phyloP scores from a whole-genome alignment of 2,329 filamentous ascomycete species.

The Ascochyta clinopodiicola region DNA sequence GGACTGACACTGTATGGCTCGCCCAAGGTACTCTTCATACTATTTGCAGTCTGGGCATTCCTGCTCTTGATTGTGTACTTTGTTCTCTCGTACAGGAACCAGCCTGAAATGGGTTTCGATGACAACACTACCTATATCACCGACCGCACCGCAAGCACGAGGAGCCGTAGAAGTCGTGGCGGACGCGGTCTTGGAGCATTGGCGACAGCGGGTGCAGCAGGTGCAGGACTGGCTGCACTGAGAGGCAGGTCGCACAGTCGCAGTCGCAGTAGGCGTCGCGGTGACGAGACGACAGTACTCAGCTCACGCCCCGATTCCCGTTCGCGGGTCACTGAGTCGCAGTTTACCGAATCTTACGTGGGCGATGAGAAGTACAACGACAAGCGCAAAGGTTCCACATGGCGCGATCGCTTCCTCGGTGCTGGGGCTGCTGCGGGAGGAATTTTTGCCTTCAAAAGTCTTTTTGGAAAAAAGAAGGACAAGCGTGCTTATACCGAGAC shows the following conservation, averaged over 20 bases:
- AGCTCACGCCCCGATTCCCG: slow-evolving; percentile 46
- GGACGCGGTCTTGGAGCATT: slow-evolving; percentile 53
- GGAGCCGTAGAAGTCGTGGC: slow-evolving; percentile 40
- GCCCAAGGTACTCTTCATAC: slow-evolving; percentile 80
- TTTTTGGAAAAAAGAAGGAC: slow-evolving; percentile 62
- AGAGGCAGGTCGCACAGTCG: slow-evolving; percentile 51
- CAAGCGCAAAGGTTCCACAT: slow-evolving; percentile 43
- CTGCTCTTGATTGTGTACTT: slow-evolving; percentile 79
- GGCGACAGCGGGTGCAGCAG: slow-evolving; percentile 62
- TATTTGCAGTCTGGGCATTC: slow-evolving; percentile 81
- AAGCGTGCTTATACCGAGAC: slow-evolving; percentile 53
- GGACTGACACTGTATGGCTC: slow-evolving; percentile 93
- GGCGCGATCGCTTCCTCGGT: slow-evolving; percentile 55
- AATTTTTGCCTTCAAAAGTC: slow-evolving; percentile 58
- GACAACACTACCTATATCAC: slow-evolving; percentile 66
- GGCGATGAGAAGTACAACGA: slow-evolving; percentile 53
- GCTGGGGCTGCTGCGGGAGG: slow-evolving; percentile 52
- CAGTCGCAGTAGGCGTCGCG: slow-evolving; percentile 40
- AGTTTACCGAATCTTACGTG: slow-evolving; percentile 43
- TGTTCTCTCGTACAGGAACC: slow-evolving; percentile 75
- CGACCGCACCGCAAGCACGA: slow-evolving; percentile 57
- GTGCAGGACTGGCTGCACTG: slow-evolving; percentile 64
- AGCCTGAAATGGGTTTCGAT: slow-evolving; percentile 60
- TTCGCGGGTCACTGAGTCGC: slow-evolving; percentile 32
- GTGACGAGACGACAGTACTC: slow-evolving; percentile 36